These are phyloP conservation scores for Candida arabinofermentans DNA, from an alignment of 805 yeast genomes.

Conservation along the genomic window DNA sequence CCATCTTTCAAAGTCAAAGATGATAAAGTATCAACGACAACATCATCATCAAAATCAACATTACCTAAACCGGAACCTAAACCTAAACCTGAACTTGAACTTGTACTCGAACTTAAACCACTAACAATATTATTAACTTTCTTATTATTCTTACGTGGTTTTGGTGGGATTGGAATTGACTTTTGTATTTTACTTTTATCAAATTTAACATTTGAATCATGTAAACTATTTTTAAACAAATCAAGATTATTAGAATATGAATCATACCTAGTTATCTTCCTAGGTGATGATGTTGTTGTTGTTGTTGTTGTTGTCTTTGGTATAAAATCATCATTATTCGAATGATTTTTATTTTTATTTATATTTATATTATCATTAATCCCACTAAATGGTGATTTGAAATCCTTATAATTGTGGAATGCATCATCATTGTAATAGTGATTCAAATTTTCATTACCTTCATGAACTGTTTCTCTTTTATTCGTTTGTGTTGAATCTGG, in stretches of 20 bases:
- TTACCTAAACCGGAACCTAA: too few species aligned
- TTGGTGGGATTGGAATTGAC: not conserved
- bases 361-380: not conserved
- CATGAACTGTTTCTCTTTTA: not conserved
- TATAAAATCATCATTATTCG: not conserved
- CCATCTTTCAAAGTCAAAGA: slow-evolving; percentile 16
- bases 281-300: not conserved
- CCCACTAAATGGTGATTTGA: not conserved
- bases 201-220: not conserved
- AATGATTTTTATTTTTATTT: not conserved
- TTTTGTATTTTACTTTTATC: not conserved
- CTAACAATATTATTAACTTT: too few species aligned
- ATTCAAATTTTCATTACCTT: not conserved
- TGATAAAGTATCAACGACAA: slow-evolving; percentile 18
- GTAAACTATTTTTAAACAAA: slow-evolving; percentile 6
- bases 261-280: slow-evolving; percentile 18
- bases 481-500: not conserved
- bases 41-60: slow-evolving; percentile 5
- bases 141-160: not conserved
- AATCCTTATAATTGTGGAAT: not conserved
- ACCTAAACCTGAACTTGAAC: too few species aligned
- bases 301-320: not conserved
- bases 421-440: not conserved
- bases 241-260: slow-evolving; percentile 17
- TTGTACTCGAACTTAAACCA: not conserved